phyloP scores from a whole-genome alignment of 192 early-diverging fungal species.

The Gamsiella multidivaricata region DNA sequence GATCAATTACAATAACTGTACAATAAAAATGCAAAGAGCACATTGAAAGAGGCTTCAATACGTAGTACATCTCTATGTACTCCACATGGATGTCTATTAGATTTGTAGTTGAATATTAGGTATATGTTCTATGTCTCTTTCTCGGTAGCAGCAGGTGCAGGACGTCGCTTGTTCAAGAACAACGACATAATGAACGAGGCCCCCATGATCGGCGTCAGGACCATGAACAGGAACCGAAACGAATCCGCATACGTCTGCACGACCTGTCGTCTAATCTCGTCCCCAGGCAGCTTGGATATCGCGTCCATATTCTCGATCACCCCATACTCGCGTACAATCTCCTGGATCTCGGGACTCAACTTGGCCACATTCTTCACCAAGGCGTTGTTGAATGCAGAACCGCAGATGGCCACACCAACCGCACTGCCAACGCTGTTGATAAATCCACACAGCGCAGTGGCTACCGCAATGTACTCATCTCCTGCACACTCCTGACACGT shows the following conservation, averaged over 20 bases:
- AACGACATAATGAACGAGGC: conserved; percentile 47
- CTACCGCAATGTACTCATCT: conserved; percentile 67
- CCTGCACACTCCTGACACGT: conserved; percentile 73
- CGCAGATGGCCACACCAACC: conserved; percentile 54
- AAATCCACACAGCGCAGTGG: conserved; percentile 71
- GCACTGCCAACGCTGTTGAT: conserved; percentile 57
- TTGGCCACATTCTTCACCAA: conserved; percentile 33
- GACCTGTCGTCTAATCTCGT: conserved; percentile 30
- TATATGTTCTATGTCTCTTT: no score
- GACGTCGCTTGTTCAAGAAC: conserved; percentile 7
- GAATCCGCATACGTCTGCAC: conserved; percentile 59
- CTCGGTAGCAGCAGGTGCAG: no score
- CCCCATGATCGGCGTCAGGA: conserved; percentile 59
- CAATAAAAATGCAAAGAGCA: no score
- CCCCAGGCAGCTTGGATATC: conserved; percentile 35
- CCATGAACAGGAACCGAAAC: conserved; percentile 63
- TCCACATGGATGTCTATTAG: no score
- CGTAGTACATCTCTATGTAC: no score
- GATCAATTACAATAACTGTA: no score
- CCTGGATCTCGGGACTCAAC: background rate
- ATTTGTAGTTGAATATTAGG: no score
- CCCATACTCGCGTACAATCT: background rate
- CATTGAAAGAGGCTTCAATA: no score
- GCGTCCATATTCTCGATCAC: conserved; percentile 44
- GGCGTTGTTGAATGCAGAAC: conserved; percentile 42